Conservation (phyloP, 129 eudicot species). For the Rutidosis leptorrhynchoides region DNA sequence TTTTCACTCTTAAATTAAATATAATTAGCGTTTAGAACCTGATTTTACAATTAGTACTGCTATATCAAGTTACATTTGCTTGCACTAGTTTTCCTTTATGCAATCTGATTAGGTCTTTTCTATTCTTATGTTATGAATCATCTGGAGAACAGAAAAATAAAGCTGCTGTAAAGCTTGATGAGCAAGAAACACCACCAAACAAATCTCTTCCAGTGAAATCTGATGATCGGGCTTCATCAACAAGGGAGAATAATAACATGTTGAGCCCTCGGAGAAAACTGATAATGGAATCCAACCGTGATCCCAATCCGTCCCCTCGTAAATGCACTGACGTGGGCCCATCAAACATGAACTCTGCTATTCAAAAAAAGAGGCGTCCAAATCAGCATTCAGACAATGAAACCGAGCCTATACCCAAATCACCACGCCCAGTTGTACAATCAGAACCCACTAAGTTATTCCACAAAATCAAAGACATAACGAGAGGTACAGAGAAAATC, state of each 20-base stretch:
- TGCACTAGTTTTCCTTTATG: background rate
- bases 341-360: constrained; percentile 15
- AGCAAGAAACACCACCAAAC: constrained; percentile 33
- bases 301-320: background rate
- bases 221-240: constrained; percentile 39
- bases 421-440: constrained; percentile 21
- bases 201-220: constrained; percentile 16
- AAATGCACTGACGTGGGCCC: constrained; percentile 27
- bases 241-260: constrained; percentile 18
- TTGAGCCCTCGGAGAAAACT: background rate
- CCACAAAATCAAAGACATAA: constrained; percentile 42
- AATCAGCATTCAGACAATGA: constrained; percentile 24
- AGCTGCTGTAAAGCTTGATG: constrained; percentile 18
- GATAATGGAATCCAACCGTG: background rate
- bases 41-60: background rate
- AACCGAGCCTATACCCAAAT: constrained; percentile 18
- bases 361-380: constrained; percentile 26
- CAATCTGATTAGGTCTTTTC: background rate
- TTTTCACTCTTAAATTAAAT: background rate
- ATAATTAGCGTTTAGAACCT: background rate
- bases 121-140: constrained; percentile 17
- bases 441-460: constrained; percentile 20
- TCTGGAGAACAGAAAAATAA: constrained; percentile 25
- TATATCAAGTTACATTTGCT: background rate
- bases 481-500: constrained; percentile 60